phyloP scores from a whole-genome alignment of 225 moss, liverwort and hornwort species.

The Pseudisothecium myosuroides region DNA sequence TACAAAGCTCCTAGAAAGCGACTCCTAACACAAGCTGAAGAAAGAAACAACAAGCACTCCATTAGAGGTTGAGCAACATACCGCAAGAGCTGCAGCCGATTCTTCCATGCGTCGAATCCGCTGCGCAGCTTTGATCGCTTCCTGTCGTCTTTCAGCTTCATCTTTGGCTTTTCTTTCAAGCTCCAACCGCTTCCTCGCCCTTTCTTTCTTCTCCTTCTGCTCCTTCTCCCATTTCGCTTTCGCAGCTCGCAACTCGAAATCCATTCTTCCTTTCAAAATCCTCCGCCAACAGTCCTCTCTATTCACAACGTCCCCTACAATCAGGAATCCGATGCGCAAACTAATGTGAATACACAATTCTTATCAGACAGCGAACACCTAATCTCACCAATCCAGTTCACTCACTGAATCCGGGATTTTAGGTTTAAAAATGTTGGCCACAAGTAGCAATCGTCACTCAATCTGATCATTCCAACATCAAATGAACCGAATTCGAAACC shows the following conservation, averaged over 20 bases:
- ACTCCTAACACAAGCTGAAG: neutral
- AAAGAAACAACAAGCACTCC: neutral
- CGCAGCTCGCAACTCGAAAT: conserved; percentile 87
- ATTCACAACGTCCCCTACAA: neutral
- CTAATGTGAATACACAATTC: neutral
- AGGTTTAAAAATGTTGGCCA: neutral
- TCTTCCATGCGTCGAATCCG: conserved; percentile 79
- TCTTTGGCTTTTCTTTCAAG: conserved; percentile 65
- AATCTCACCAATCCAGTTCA: neutral
- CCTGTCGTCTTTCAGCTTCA: conserved; percentile 69
- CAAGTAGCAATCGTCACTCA: neutral
- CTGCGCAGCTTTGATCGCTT: conserved; percentile 68
- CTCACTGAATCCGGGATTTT: neutral
- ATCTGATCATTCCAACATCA: neutral
- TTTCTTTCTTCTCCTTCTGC: conserved; percentile 93
- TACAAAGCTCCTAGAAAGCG: neutral
- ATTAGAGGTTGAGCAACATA: neutral
- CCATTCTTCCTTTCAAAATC: conserved; percentile 28
- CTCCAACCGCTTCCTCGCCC: conserved; percentile 64
- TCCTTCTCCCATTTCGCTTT: conserved; percentile 92
- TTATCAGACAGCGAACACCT: neutral
- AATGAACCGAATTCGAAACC: neutral
- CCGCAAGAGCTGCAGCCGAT: conserved; percentile 54
- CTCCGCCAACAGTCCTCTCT: neutral
- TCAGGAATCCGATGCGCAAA: neutral